Evolutionary conservation across 306 rosid species (phyloP).

Genomic region (Castanopsis chinensis): DNA sequence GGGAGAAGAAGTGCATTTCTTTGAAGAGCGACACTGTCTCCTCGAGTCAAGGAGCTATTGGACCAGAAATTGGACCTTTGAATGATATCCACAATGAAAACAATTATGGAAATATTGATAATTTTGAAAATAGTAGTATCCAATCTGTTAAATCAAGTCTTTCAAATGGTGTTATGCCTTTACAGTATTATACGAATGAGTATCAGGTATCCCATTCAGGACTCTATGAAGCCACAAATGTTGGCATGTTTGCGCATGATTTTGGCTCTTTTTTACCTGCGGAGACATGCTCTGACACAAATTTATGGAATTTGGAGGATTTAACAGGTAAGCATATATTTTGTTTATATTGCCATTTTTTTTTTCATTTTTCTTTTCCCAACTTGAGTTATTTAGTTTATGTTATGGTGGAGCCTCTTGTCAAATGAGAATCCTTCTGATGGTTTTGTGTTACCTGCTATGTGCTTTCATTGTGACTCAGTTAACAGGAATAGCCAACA

Average conservation of each 20-base stretch:
- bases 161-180: constrained; percentile 87
- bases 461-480: constrained; percentile 37
- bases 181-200: constrained; percentile 85
- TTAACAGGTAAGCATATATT: constrained; percentile 39
- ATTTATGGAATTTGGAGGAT: constrained; percentile 34
- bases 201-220: constrained; percentile 78
- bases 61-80: constrained; percentile 45
- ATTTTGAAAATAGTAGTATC: constrained; percentile 53
- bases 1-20: constrained; percentile 71
- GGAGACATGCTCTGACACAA: constrained; percentile 37
- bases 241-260: constrained; percentile 29
- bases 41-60: constrained; percentile 30
- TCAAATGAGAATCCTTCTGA: constrained; percentile 18
- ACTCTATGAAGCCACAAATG: constrained; percentile 35
- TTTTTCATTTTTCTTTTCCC: neutral
- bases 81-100: constrained; percentile 87
- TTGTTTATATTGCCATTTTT: constrained; percentile 6
- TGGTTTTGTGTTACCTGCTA: constrained; percentile 6
- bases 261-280: constrained; percentile 31
- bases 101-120: constrained; percentile 68
- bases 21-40: constrained; percentile 38
- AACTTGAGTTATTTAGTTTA: neutral
- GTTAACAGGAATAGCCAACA: constrained; percentile 35
- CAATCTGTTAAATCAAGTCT: constrained; percentile 52
- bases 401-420: neutral